Conservation (phyloP, 2,329 filamentous ascomycete species). For the Claviceps pusilla region DNA sequence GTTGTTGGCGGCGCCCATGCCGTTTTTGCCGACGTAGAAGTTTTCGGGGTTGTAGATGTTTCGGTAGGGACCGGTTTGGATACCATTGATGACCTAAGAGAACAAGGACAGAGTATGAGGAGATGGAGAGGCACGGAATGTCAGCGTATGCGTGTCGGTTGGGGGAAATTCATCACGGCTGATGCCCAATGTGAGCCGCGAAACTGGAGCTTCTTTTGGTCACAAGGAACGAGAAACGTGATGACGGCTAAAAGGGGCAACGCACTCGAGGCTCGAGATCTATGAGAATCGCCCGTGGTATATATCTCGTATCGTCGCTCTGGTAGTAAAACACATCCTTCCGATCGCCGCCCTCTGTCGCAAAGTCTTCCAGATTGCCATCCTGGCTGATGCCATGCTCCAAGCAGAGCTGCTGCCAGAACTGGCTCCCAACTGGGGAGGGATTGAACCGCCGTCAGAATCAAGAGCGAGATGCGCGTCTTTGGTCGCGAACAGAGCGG, state of each 20-base stretch:
- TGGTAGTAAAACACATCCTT: constrained; percentile 99
- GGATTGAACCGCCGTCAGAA: neutral
- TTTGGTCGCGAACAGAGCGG: too few species aligned
- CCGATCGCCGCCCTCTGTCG: constrained; percentile 89
- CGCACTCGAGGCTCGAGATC: constrained; percentile 79
- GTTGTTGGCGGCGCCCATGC: constrained; percentile 89
- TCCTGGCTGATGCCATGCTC: constrained; percentile 97
- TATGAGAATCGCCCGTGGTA: constrained; percentile 86
- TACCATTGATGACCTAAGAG: constrained; percentile 63
- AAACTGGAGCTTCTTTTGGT: neutral
- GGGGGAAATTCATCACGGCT: neutral
- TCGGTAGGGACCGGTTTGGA: constrained; percentile 85
- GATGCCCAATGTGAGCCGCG: neutral
- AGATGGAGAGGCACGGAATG: too few species aligned
- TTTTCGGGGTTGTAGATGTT: constrained; percentile 99
- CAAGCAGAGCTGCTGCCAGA: constrained; percentile 97
- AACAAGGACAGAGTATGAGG: too few species aligned
- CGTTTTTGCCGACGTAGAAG: constrained; percentile 91
- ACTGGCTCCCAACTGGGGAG: constrained; percentile 72
- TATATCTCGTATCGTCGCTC: constrained; percentile 97
- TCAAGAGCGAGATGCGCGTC: neutral
- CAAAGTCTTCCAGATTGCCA: constrained; percentile 93
- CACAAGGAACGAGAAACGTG: too few species aligned
- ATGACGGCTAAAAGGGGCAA: neutral
- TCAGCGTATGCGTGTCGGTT: neutral